Evolutionary conservation across 2,329 filamentous ascomycete genomes (phyloP).

Genomic region (Sphaerulina musiva): DNA sequence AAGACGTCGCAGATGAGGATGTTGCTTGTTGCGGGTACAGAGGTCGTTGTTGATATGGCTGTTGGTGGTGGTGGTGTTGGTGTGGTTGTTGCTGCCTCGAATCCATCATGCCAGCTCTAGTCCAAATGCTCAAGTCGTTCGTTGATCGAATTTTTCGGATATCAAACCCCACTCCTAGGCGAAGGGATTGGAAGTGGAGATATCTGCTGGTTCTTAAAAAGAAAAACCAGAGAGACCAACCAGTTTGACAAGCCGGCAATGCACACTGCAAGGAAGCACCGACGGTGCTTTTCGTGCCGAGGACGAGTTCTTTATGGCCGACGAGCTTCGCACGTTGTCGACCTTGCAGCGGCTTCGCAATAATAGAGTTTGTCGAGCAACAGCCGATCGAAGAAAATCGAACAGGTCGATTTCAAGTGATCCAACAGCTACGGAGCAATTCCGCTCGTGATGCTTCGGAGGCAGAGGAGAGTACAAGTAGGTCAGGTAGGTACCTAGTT

Average conservation of each 20-base stretch:
- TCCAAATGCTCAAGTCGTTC: neutral
- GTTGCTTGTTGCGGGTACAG: constrained; percentile 31
- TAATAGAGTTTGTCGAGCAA: too few species aligned
- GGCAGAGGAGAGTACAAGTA: neutral
- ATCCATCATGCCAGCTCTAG: constrained; percentile 14
- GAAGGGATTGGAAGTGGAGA: neutral
- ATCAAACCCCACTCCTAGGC: too few species aligned
- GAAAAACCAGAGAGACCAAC: too few species aligned
- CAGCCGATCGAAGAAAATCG: neutral
- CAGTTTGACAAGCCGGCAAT: too few species aligned
- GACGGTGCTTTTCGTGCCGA: too few species aligned
- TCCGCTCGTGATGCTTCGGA: neutral
- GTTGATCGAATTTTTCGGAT: neutral
- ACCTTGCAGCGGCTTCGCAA: too few species aligned
- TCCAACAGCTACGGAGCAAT: neutral
- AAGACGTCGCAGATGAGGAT: constrained; percentile 26
- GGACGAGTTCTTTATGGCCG: too few species aligned
- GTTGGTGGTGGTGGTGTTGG: constrained; percentile 22
- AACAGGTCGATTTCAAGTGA: neutral
- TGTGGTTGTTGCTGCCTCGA: constrained; percentile 26
- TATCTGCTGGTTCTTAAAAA: too few species aligned
- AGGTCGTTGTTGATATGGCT: constrained; percentile 24
- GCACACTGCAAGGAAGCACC: too few species aligned
- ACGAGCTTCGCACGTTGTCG: too few species aligned
- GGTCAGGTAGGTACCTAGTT: too few species aligned